Evolutionary conservation across 768 basidiomycete species (phyloP).

Genomic region (Mycena haematopus): DNA sequence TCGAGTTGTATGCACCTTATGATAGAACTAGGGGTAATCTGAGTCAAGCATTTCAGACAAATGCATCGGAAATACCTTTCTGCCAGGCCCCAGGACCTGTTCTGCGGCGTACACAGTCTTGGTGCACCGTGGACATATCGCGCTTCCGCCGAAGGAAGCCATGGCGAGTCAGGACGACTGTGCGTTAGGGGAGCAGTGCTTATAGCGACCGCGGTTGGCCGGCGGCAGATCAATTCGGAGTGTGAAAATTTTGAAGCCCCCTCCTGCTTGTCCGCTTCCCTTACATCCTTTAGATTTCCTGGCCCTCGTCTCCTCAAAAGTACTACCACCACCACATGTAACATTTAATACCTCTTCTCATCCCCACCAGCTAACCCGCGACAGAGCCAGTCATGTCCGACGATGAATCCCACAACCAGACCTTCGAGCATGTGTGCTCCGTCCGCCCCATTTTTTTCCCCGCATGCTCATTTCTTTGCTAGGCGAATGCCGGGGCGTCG

Average conservation of each 20-base stretch:
- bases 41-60: slow-evolving; percentile 10
- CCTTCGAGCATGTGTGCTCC: slow-evolving; percentile 75
- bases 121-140: slow-evolving; percentile 74
- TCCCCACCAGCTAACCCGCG: slow-evolving; percentile 22
- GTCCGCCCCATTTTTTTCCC: slow-evolving; percentile 22
- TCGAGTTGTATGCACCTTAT: slow-evolving; percentile 58
- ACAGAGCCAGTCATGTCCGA: slow-evolving; percentile 71
- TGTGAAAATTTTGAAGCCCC: background rate
- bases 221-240: background rate
- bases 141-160: slow-evolving; percentile 76
- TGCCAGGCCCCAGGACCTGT: slow-evolving; percentile 89
- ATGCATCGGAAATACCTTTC: slow-evolving; percentile 64
- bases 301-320: slow-evolving; percentile 27
- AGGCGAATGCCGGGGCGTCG: slow-evolving; percentile 81
- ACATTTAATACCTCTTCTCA: slow-evolving; percentile 29
- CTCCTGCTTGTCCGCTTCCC: background rate
- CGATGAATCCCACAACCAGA: slow-evolving; percentile 87
- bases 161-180: slow-evolving; percentile 40
- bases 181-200: background rate
- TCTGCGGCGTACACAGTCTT: slow-evolving; percentile 89
- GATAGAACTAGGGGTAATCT: slow-evolving; percentile 64
- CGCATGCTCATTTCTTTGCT: slow-evolving; percentile 7
- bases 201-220: background rate
- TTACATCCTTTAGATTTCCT: slow-evolving; percentile 32
- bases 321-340: slow-evolving; percentile 31